Evolutionary conservation across 2,329 filamentous ascomycete genomes (phyloP), one percentile per base, ranked within the genome.

Genomic region (Verticillium isaacii): DNA sequence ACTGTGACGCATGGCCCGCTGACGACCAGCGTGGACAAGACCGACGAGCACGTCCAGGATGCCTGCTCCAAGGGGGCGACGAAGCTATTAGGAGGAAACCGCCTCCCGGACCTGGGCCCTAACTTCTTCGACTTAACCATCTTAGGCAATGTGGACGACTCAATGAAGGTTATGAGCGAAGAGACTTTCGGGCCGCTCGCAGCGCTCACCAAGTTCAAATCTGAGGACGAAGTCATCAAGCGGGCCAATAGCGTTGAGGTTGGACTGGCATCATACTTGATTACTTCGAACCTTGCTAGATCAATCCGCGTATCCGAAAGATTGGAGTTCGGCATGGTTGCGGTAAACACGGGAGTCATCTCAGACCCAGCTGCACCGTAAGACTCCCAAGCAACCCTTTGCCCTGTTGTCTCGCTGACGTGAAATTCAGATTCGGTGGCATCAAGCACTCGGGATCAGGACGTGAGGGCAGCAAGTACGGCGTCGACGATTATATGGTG

Each of bases 111-210:
- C 32, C 76, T 91, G 1, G 89, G 89, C 9, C 71, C 77, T 15
- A 90, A 90, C 74, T 93, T 91, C 78, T 91, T 85, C 74, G 82
- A 89, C 66, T 87, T 87, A 0, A 92, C 90, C 0, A 84, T 93
- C 25, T 80, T 93, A 60, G 83, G 85, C 29, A 85, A 86, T 59
- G 89, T 90, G 80, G 89, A 76, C n/a, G 77, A 78, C 59, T 81
- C 87, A 32, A 92, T 92, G 90, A 75, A 80, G 54, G 75, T 92
- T 39, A 82, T 84, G 7, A 77, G 78, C 0, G 90, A 93, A 70
- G 90, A 93, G 74, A 93, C 89, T 0, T 93, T 93, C 68, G 90
- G 89, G 0, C 90, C 89, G 2, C 84, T 92, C 1, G 89, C 88
- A 0, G 88, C 85, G 1, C 72, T 92, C 2, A 90, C 91, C 77